Base-by-base conservation (phyloP, 306 rosid genomes). In the Prunus campanulata region DNA sequence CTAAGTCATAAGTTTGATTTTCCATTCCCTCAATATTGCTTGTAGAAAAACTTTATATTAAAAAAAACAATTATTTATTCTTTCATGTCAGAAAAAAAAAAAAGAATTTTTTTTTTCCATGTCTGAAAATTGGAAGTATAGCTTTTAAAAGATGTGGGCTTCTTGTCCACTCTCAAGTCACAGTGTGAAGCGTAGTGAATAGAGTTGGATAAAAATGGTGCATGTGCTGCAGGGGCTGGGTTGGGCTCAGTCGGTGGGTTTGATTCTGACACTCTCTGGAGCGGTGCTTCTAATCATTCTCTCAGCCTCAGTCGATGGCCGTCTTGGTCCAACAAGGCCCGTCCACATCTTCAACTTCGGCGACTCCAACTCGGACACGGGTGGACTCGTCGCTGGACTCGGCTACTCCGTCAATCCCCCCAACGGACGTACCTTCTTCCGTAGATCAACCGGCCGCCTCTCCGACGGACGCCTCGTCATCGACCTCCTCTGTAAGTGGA, bases 321-420 rank as follows among this genome's bases (percentile, higher is more conserved):
- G 18, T 22, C 74, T n/a, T 68, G 18, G 63, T 42, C 8, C n/a
- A 39, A 39, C 44, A 5, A 65, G 82, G 49, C 89, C 91, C 1
- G 62, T 83, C 44, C 44, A 7, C 24, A 27, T 94, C 76, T 92
- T 94, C 78, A 95, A 85, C 71, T 90, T 94, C 76, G 98, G 98
- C 2, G 98, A 94, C 83, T 94, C 98, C 30, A 94, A 94, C 91
- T 94, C 98, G 49, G 98, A 94, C 85, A 94, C 98, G 1, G 98
- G 98, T 22, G 98, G 97, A 74, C 93, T 94, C 77, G 84, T 79
- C 11, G 88, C 98, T 4, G 98, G 96, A 30, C 96, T 94, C 79
- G 98, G 98, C 62, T 94, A 85, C 82, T 87, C 91, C 1, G 75
- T 94, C 68, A 84, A 85, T 47, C 83, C 64, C 18, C 98, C 98